A percentile compares a stretch with the other conserved stretches of the same genome.
Conservation (phyloP, 306 rosid genomes). For the Quillaja saponaria region DNA sequence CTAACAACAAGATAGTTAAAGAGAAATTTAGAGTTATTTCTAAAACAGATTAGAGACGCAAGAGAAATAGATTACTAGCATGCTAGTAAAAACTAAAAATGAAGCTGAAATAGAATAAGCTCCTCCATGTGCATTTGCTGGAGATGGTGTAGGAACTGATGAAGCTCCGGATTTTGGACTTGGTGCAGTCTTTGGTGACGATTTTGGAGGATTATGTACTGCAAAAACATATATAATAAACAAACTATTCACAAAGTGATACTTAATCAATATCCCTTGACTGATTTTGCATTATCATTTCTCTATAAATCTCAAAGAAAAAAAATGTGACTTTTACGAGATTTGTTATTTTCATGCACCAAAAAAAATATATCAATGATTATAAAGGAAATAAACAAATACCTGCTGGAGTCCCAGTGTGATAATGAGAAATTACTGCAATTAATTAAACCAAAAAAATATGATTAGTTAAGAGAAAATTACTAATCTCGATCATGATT, state of each 20-base stretch:
- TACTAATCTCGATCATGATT: not conserved
- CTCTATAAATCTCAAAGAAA: no score
- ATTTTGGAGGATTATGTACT: constrained; percentile 1
- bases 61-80: constrained; percentile 13
- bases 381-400: not conserved
- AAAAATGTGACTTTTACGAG: no score
- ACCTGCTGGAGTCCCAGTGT: not conserved
- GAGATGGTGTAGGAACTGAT: not conserved
- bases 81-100: not conserved
- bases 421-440: not conserved
- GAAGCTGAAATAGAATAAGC: constrained; percentile 13
- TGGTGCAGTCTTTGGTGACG: constrained; percentile 5
- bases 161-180: not conserved
- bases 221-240: not conserved
- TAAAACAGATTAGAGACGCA: not conserved
- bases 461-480: not conserved
- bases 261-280: no score
- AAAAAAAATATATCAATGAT: no score
- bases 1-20: no score
- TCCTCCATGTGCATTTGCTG: not conserved
- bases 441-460: not conserved
- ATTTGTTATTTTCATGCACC: no score
- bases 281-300: no score
- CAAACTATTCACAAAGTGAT: no score
- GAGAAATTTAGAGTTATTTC: no score